phyloP scores from a whole-genome alignment of 1,284 basidiomycete genomes.

The Phylloporus sp. region DNA sequence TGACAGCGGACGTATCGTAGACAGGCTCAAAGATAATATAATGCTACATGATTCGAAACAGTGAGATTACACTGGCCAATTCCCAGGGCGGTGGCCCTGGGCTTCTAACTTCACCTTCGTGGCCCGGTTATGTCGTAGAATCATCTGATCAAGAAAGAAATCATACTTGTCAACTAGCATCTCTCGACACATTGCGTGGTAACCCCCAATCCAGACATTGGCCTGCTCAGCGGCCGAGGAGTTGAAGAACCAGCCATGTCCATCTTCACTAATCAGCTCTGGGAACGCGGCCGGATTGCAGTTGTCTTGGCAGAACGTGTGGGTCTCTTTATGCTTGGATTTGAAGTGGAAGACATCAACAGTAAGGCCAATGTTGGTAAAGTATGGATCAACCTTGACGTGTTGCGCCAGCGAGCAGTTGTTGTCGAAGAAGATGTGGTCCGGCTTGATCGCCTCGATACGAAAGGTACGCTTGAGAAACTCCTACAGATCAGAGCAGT shows the following conservation, averaged over 20 bases:
- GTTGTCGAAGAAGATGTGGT: conserved; percentile 41
- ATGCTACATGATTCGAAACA: neutral
- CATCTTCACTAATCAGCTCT: neutral
- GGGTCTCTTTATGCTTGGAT: conserved; percentile 40
- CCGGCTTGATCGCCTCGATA: conserved; percentile 8
- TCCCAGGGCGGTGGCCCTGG: neutral
- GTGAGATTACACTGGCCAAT: too few species aligned
- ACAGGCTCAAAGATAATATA: too few species aligned
- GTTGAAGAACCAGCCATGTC: neutral
- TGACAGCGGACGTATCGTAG: too few species aligned
- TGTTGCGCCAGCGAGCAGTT: conserved; percentile 38
- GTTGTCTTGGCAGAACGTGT: conserved; percentile 38
- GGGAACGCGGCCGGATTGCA: neutral
- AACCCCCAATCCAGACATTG: neutral
- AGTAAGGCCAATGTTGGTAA: conserved; percentile 29
- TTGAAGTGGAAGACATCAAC: conserved; percentile 50
- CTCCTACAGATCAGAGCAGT: conserved; percentile 3
- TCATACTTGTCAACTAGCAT: neutral
- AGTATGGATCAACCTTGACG: conserved; percentile 30
- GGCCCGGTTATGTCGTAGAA: neutral
- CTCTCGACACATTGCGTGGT: neutral
- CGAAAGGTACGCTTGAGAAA: conserved; percentile 21
- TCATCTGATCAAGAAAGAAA: neutral
- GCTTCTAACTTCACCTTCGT: neutral
- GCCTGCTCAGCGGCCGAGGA: neutral